Evolutionary conservation across 83 land plant species (phyloP).

Genomic region (Isoetes engelmannii): DNA sequence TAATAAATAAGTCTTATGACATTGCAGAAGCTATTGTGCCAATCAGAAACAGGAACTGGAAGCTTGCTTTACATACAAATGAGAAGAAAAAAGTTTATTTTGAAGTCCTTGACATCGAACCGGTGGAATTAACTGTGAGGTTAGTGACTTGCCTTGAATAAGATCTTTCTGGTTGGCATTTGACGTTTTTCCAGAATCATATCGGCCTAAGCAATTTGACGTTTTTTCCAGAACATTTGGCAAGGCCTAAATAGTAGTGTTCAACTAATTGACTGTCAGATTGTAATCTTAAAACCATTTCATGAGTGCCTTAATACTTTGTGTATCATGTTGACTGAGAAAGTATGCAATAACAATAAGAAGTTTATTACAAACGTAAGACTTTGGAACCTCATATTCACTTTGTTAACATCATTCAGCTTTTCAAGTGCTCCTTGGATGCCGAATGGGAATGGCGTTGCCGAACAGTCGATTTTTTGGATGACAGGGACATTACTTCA

Average conservation of each 20-base stretch:
- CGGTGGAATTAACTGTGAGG: slow-evolving; percentile 78
- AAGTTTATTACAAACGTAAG: no score
- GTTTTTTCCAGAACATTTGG: no score
- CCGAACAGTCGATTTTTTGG: slow-evolving; percentile 51
- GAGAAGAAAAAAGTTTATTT: slow-evolving; percentile 73
- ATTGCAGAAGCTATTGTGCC: slow-evolving; percentile 39
- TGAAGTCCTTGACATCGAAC: slow-evolving; percentile 59
- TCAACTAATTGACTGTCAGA: no score
- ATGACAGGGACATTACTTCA: slow-evolving; percentile 43
- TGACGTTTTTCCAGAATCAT: no score
- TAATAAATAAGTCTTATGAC: slow-evolving; percentile 2
- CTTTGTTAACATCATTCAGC: slow-evolving; percentile 15
- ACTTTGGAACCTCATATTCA: no score
- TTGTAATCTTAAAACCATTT: no score
- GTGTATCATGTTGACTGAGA: no score
- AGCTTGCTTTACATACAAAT: slow-evolving; percentile 55
- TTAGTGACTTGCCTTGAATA: slow-evolving; percentile 5
- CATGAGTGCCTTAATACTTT: no score
- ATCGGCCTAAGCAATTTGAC: no score
- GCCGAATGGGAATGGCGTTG: slow-evolving; percentile 37
- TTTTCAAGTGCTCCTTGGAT: slow-evolving; percentile 93
- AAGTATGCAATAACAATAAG: no score
- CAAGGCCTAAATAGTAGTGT: no score
- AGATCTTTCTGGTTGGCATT: no score
- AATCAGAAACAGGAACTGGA: slow-evolving; percentile 61